Evolutionary conservation across 805 yeast species (phyloP).

Genomic region (Clavispora carvajalis): DNA sequence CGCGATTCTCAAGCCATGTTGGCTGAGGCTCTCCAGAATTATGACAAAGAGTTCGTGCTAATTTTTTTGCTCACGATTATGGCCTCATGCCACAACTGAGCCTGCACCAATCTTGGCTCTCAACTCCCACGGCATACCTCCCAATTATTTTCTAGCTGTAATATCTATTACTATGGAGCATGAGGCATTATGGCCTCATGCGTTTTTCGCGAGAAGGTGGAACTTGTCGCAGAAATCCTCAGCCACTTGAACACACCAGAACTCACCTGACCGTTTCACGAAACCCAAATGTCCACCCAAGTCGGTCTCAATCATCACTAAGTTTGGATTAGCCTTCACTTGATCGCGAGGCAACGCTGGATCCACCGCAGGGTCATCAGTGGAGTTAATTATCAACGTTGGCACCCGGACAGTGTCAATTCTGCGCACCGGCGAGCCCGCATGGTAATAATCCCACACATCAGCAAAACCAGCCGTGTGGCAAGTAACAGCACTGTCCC

Average conservation of each 20-base stretch:
- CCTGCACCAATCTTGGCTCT: too few species aligned
- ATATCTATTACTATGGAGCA: too few species aligned
- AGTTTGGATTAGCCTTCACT: conserved; percentile 51
- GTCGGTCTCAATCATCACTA: conserved; percentile 52
- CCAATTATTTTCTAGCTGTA: too few species aligned
- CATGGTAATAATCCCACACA: conserved; percentile 60
- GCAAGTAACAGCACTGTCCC: conserved; percentile 64
- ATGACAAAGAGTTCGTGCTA: too few species aligned
- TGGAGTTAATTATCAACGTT: conserved; percentile 53
- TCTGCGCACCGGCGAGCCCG: conserved; percentile 53
- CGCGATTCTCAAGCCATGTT: too few species aligned
- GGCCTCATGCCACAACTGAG: too few species aligned
- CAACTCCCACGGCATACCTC: too few species aligned
- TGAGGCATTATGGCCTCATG: neutral
- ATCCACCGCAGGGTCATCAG: conserved; percentile 74
- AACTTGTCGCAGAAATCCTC: conserved; percentile 30
- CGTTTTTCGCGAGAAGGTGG: conserved; percentile 2
- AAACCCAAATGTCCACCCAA: conserved; percentile 85
- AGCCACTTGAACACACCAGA: conserved; percentile 53
- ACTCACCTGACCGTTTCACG: conserved; percentile 53
- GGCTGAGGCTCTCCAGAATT: too few species aligned
- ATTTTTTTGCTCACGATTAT: too few species aligned
- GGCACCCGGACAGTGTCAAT: conserved; percentile 56
- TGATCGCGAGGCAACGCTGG: conserved; percentile 49
- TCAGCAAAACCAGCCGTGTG: conserved; percentile 60